Evolutionary conservation across 352 stramenopile genomes (phyloP), one percentile per base, ranked within the genome.

Genomic region (Globisporangium uncinulatum): DNA sequence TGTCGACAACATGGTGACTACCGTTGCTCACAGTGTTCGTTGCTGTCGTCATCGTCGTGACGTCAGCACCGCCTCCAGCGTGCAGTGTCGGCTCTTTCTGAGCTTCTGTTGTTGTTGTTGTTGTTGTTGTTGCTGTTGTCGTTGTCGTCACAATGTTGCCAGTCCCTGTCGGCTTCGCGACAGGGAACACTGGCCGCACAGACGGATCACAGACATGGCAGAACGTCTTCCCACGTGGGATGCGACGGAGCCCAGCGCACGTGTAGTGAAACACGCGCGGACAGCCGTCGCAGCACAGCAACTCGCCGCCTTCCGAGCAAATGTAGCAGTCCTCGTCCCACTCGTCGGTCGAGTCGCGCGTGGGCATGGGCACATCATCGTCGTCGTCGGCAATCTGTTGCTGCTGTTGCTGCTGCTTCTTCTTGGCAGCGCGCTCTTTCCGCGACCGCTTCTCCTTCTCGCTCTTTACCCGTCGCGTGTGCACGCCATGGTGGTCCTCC

Each of bases 211-310:
- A 95, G 39, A 79, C 62, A 44, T 92, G 80, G 51, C 86, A 95
- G 55, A 92, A 95, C 6, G 79, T 93, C 56, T 95, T 95, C 13
- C 86, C 86, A 0, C 86, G 67, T n/a, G 86, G 86, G 3, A 94
- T 74, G 42, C 86, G 81, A 6, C 83, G 76, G n/a, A 92, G 56
- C 17, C 74, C 71, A 37, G 91, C 70, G 51, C 94, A 98, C 17
- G 84, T 72, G 41, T 82, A 73, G 64, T 98, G 95, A 68, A 97
- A 98, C 9, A 95, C 83, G 37, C 89, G 75, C 10, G 88, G 89
- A 57, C 95, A 98, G 31, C 83, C 87, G 45, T 95, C 88, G 56
- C 95, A 98, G 56, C 84, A 95, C 24, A 97, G 61, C 19, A 97
- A 41, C 61, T 95, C 83, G 29, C 90, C 91, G 31, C 78, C 79